phyloP scores from a whole-genome alignment of 2,329 filamentous ascomycete genomes.

The Aspergillus brasiliensis region DNA sequence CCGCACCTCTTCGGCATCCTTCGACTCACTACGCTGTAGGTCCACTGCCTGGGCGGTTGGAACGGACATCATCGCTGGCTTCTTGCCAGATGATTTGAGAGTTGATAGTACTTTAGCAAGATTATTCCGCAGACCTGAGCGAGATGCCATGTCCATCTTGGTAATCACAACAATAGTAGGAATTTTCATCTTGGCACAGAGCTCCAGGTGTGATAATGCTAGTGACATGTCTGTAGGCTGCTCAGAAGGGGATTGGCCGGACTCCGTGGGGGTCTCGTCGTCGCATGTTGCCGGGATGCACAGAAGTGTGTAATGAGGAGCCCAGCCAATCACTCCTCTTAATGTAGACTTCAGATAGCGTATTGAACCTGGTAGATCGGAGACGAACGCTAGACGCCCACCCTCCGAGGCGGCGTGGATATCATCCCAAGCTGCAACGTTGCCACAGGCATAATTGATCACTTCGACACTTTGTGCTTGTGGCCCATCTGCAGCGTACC shows the following conservation, averaged over 20 bases:
- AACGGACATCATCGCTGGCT: conserved; percentile 68
- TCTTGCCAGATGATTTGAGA: conserved; percentile 73
- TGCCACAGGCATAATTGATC: conserved; percentile 81
- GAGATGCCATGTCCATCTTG: conserved; percentile 85
- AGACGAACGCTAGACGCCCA: conserved; percentile 76
- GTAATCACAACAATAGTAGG: conserved; percentile 84
- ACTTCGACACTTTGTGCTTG: conserved; percentile 50
- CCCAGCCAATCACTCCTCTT: conserved; percentile 90
- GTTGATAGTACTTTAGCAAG: conserved; percentile 73
- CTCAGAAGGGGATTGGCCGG: conserved; percentile 24
- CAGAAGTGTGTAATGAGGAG: conserved; percentile 87
- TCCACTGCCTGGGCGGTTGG: conserved; percentile 51
- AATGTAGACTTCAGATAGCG: conserved; percentile 87
- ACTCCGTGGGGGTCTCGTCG: conserved; percentile 47
- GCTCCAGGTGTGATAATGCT: conserved; percentile 75
- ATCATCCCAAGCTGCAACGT: conserved; percentile 91
- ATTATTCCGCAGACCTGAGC: conserved; percentile 67
- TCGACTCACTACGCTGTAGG: conserved; percentile 58
- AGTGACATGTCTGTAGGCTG: conserved; percentile 64
- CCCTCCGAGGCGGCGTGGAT: conserved; percentile 81
- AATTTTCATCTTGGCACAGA: conserved; percentile 78
- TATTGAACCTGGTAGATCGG: conserved; percentile 89
- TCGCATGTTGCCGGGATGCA: conserved; percentile 79
- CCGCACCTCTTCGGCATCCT: conserved; percentile 62
- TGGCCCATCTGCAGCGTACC: conserved; percentile 60